These are phyloP conservation scores for Ascochyta rabiei DNA, from an alignment of 2,329 filamentous ascomycete species.

Conservation along the genomic window DNA sequence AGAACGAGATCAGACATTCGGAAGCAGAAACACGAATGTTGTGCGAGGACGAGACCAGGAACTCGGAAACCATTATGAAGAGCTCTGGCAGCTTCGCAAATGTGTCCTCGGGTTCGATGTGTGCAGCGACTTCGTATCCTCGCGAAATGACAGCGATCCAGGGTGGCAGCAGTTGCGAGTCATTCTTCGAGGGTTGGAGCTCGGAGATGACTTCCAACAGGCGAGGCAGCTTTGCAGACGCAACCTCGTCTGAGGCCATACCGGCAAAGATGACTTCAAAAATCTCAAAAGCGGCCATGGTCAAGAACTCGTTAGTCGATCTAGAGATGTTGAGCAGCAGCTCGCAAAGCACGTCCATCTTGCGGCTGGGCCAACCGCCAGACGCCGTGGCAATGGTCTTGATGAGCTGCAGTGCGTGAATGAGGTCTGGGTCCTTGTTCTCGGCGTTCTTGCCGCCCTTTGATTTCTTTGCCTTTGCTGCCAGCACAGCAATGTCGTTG, in stretches of 20 bases:
- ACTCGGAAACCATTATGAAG: conserved; percentile 78
- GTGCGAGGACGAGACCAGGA: conserved; percentile 84
- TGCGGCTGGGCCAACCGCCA: conserved; percentile 94
- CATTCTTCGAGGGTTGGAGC: conserved; percentile 87
- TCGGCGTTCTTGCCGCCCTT: conserved; percentile 60
- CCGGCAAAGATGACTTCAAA: conserved; percentile 96
- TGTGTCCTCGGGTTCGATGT: conserved; percentile 86
- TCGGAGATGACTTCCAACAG: conserved; percentile 92
- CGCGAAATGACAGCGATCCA: conserved; percentile 96
- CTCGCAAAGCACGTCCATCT: conserved; percentile 91
- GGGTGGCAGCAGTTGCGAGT: conserved; percentile 90
- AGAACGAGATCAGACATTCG: conserved; percentile 91
- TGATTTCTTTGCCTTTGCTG: conserved; percentile 72
- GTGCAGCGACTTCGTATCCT: conserved; percentile 91
- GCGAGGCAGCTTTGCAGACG: conserved; percentile 85
- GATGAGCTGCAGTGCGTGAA: conserved; percentile 89
- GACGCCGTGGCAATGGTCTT: conserved; percentile 87
- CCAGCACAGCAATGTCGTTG: conserved; percentile 73
- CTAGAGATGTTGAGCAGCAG: conserved; percentile 85
- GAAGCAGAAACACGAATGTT: conserved; percentile 95
- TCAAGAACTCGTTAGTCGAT: conserved; percentile 92
- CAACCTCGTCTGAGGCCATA: conserved; percentile 79
- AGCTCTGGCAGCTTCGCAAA: conserved; percentile 88
- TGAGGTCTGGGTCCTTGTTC: conserved; percentile 79
- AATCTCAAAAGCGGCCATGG: conserved; percentile 94